phyloP scores from a whole-genome alignment of 352 stramenopile genomes.

The Thalassiosira delicatula region DNA sequence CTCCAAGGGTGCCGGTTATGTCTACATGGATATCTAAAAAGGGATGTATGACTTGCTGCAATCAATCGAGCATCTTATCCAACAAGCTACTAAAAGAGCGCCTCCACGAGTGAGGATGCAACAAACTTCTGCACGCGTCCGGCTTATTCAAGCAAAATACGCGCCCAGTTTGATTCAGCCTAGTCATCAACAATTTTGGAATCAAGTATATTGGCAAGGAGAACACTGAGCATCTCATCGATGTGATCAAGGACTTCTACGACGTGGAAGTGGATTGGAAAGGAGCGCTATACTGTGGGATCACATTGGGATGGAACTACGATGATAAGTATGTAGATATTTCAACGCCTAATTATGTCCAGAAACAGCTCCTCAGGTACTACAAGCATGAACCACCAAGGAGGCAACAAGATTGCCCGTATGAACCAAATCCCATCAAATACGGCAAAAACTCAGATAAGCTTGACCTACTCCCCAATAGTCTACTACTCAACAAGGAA shows the following conservation, averaged over 20 bases:
- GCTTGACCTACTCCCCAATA: neutral
- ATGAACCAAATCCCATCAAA: neutral
- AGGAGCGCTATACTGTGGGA: conserved; percentile 36
- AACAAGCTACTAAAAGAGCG: conserved; percentile 2
- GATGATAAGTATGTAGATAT: conserved; percentile 21
- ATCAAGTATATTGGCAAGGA: conserved; percentile 17
- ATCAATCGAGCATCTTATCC: conserved; percentile 23
- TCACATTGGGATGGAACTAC: conserved; percentile 62
- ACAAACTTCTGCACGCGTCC: neutral
- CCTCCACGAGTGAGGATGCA: neutral
- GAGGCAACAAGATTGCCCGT: conserved; percentile 26
- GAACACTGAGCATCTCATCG: neutral
- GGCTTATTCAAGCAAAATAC: conserved; percentile 3
- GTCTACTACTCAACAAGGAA: neutral
- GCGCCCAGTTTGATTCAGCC: neutral
- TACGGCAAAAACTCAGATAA: neutral
- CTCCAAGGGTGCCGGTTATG: too few relatives aligned
- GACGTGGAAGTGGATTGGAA: conserved; percentile 34
- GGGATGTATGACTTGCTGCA: conserved; percentile 47
- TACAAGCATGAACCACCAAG: conserved; percentile 1
- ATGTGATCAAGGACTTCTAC: conserved; percentile 39
- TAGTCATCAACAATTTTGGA: conserved; percentile 11
- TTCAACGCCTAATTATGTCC: conserved; percentile 46
- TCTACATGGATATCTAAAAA: conserved; percentile 40
- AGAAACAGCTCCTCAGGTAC: conserved; percentile 20